Base-by-base conservation (phyloP, 2,329 filamentous ascomycete species). In the Apiospora arundinis region DNA sequence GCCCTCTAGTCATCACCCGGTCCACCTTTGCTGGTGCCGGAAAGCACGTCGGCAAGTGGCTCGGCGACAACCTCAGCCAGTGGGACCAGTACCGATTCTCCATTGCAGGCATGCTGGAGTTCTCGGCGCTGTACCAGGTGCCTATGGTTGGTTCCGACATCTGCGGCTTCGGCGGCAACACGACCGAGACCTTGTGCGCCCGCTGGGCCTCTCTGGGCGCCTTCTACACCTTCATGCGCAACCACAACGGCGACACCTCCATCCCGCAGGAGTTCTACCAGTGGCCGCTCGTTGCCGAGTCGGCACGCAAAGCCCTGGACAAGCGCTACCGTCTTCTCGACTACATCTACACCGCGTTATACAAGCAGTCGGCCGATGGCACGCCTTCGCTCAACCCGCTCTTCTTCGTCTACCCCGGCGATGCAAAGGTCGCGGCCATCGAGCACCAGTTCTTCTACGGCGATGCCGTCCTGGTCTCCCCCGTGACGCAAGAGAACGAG, bases 11-110 rank as follows among this genome's bases (percentile, higher is more conserved):
- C 67, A 93, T 95, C 74, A 94, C 92, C 0, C 90, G 93, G 32
- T 92, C 90, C 25, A 95, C 92, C 0, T 95, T 93, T 76, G 90
- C 92, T 2, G 92, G 93, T 7, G 90, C 91, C 0, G 93, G 93
- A 3, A 78, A 82, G 3, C 83, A 93, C 84, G 76, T 95, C 80
- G 77, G 90, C 77, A 78, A 92, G 74, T 90, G 88, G 88, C 84
- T 89, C 3, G 88, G 88, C 16, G 87, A 89, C 77, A 92, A 92
- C 78, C 71, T 86, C 2, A 86, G 85, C 67, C 78, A 82, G 32
- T 92, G 91, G 90, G 80, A 81, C 5, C 83, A 90, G 70, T 92
- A 92, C 79, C 86, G 86, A 0, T 74, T 88, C 76, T 88, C 86
- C 1, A 91, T 92, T 72, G 81, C 86, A 1, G 84, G 86, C 76